Base-by-base conservation (phyloP, 306 rosid species). In the Trifolium fragiferum region DNA sequence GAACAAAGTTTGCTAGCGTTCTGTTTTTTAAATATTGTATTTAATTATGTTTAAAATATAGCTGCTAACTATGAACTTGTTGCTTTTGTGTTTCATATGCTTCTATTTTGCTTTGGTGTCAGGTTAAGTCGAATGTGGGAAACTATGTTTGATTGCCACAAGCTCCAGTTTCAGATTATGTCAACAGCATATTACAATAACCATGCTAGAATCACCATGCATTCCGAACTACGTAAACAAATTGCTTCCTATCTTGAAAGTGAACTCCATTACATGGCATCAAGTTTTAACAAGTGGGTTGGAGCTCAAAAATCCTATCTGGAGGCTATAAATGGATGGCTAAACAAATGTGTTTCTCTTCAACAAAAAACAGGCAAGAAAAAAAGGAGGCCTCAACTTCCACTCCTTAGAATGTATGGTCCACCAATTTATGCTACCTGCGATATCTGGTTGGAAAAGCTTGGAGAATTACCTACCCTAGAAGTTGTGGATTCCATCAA, bases 71-170 rank as follows among this genome's bases (percentile, higher is more conserved):
- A 50, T 59, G 38, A 71, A 61, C 67, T 50, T 68, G 20, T 37
- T 72, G 33, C 21, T 73, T 72, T 41, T 30, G 33, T 27, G 71
- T 54, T 73, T 84, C 38, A 70, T 32, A 40, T 46, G 20, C 72
- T 76, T 74, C 41, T 47, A n/a, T 67, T 58, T 73, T 75, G 58
- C 67, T 62, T 73, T 16, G 54, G 66, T 74, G 78, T 50, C 80
- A 93, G 98, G 93, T 86, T 93, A 83, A 85, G 87, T 68, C 92
- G 94, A 78, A 93, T 91, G 98, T 93, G 97, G 98, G 92, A 87
- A 66, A 92, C 77, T 84, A 89, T 93, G 98, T 83, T 47, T 40
- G 92, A 88, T 63, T 91, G 94, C 82, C 97, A 91, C 89, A 89
- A 83, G 81, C 92, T 72, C 69, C 98, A 93, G 82, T 78, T 81